Conservation (phyloP, 345 rosid genomes). For the Brassica juncea region DNA sequence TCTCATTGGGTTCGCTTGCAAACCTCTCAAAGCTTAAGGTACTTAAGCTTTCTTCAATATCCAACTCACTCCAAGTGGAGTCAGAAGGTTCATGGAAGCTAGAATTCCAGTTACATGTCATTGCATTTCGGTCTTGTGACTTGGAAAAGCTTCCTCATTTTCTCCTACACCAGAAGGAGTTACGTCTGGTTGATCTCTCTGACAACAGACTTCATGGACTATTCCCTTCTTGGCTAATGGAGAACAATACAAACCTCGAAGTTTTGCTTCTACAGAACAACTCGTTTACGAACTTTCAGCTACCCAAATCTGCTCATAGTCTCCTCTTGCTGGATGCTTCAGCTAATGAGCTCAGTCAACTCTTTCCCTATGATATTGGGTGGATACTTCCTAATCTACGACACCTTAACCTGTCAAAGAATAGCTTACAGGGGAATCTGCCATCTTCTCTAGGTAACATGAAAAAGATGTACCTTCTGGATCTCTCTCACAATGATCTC, state of each 20-base stretch:
- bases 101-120: background rate
- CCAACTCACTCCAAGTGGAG: background rate
- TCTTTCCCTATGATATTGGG: background rate
- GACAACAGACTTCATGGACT: background rate
- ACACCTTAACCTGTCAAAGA: background rate
- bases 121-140: background rate
- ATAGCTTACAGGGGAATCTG: background rate
- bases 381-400: background rate
- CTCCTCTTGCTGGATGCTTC: background rate
- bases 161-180: background rate
- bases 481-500: background rate
- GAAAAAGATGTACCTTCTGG: background rate
- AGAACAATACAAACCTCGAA: background rate
- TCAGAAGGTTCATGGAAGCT: background rate
- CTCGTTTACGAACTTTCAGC: background rate
- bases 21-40: background rate
- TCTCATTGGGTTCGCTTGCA: background rate
- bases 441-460: background rate
- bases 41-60: background rate
- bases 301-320: background rate
- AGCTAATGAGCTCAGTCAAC: background rate
- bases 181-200: background rate
- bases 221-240: background rate
- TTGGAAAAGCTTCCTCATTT: background rate
- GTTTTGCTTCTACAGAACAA: background rate